These are phyloP conservation scores for Ziziphus jujuba DNA, from an alignment of 306 rosid genomes.

Conservation along the genomic window DNA sequence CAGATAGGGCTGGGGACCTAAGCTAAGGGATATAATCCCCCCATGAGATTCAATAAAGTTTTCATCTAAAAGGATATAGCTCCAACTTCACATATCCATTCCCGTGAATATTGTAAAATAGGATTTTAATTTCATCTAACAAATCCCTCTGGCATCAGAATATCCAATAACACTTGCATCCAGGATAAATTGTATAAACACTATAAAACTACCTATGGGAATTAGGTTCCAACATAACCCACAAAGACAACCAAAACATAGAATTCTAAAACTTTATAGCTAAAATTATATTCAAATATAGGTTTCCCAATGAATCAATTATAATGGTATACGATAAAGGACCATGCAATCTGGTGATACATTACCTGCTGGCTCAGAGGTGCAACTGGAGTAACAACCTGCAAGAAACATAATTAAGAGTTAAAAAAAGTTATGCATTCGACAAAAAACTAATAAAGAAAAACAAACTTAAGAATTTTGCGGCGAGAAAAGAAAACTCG, in stretches of 20 bases:
- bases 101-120: too few relatives aligned
- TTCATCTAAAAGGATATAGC: too few relatives aligned
- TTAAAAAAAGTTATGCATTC: background rate
- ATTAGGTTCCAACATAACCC: too few relatives aligned
- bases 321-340: background rate
- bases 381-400: conserved; percentile 99
- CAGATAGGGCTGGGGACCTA: too few relatives aligned
- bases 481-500: background rate
- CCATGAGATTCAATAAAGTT: too few relatives aligned
- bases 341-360: background rate
- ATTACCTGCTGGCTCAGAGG: conserved; percentile 98
- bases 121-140: too few relatives aligned
- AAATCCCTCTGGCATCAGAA: too few relatives aligned
- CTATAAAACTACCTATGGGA: too few relatives aligned
- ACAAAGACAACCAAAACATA: background rate
- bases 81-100: too few relatives aligned
- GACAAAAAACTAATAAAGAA: background rate
- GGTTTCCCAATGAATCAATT: background rate
- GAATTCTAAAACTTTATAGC: background rate
- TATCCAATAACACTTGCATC: too few relatives aligned
- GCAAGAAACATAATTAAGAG: conserved; percentile 26
- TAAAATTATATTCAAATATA: background rate
- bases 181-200: too few relatives aligned
- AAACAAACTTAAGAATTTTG: background rate
- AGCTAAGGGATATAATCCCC: too few relatives aligned